Percentiles rank a stretch among this genome's conserved stretches.
Evolutionary conservation across 75 land plant genomes (phyloP).

Genomic region (Isoetes taiwanensis): DNA sequence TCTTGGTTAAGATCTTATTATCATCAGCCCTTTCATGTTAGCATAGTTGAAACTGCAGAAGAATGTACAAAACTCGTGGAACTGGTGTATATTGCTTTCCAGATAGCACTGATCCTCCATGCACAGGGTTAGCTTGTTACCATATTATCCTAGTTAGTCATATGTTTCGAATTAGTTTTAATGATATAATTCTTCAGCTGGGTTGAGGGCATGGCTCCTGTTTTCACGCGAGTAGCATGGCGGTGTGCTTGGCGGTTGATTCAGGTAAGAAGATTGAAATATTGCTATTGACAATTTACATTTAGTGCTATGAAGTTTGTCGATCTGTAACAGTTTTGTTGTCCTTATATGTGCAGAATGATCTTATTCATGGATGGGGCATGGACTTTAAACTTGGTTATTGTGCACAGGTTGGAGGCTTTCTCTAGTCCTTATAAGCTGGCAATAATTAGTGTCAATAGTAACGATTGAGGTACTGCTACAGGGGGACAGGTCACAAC

Average conservation of each 20-base stretch:
- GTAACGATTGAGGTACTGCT: too few relatives aligned
- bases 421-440: too few relatives aligned
- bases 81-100: constrained; percentile 13
- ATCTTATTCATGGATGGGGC: constrained; percentile 86
- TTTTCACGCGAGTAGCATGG: constrained; percentile 68
- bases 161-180: background rate
- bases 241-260: constrained; percentile 76
- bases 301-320: background rate
- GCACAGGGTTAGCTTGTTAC: constrained; percentile 46
- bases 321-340: background rate
- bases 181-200: constrained; percentile 29
- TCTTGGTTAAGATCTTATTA: too few relatives aligned
- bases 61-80: constrained; percentile 24
- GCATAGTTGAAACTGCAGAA: too few relatives aligned
- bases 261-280: constrained; percentile 33
- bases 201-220: constrained; percentile 96
- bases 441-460: too few relatives aligned
- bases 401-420: constrained; percentile 97
- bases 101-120: constrained; percentile 51
- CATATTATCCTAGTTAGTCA: background rate
- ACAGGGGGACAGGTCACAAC: constrained; percentile 59
- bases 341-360: constrained; percentile 43
- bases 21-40: too few relatives aligned
- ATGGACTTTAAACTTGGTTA: constrained; percentile 77
- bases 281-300: background rate